Evolutionary conservation across 345 rosid species (phyloP).

Genomic region (Schrenkiella parvula): DNA sequence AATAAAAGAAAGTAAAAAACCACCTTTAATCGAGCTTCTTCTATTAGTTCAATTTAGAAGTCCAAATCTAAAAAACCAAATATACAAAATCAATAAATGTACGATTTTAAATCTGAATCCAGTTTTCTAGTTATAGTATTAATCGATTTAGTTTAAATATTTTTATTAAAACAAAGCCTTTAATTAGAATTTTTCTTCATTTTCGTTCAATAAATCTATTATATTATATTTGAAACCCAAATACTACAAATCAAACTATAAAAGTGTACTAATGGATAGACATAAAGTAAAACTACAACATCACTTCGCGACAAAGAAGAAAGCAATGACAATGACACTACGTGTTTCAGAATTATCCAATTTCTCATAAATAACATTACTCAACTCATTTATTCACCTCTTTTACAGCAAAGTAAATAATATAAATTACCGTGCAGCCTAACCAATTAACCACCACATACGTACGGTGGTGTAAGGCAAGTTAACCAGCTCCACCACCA

Average conservation of each 20-base stretch:
- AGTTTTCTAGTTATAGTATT: too few relatives aligned
- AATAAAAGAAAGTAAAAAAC: too few relatives aligned
- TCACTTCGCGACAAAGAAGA: slow-evolving; percentile 19
- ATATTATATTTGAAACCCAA: background rate
- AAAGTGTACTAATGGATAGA: slow-evolving; percentile 9
- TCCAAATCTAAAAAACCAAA: too few relatives aligned
- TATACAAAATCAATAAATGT: too few relatives aligned
- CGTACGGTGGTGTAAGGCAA: slow-evolving; percentile 7
- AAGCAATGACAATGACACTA: slow-evolving; percentile 20
- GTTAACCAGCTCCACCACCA: background rate
- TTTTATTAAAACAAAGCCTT: too few relatives aligned
- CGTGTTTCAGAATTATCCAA: background rate
- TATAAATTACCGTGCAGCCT: background rate
- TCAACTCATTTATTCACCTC: background rate
- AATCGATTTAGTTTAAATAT: too few relatives aligned
- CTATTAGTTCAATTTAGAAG: too few relatives aligned
- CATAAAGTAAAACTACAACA: slow-evolving; percentile 10
- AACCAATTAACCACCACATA: background rate
- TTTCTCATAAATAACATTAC: background rate
- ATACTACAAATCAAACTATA: background rate
- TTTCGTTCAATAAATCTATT: too few relatives aligned
- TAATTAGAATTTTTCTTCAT: too few relatives aligned
- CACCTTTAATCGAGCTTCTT: too few relatives aligned
- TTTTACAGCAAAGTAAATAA: background rate
- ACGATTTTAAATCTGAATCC: too few relatives aligned